Base-by-base conservation (phyloP, 805 yeast species). In the Candida germanica region DNA sequence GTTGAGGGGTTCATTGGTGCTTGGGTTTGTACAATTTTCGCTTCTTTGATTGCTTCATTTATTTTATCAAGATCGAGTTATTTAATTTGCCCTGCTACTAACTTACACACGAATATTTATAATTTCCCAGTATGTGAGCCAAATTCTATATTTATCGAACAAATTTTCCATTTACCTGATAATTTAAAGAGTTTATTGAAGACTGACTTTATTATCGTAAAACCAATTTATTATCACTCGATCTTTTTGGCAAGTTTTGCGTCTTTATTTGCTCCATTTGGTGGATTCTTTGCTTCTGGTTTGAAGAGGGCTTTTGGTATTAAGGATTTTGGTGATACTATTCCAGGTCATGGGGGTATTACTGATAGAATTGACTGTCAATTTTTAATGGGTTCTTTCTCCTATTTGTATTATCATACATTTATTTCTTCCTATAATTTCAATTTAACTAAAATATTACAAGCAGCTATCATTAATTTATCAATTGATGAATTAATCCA, bases 271-370 rank as follows among this genome's bases (percentile, higher is more conserved):
- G 98, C 98, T 3, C 98, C 98, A 41, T 93, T 93, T 57, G 98
- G 98, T 36, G 98, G 98, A 1, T 93, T 93, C 60, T 93, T 93
- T 53, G 98, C 98, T 5, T 83, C 94, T 36, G 98, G 98, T n/a
- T 72, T 93, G 50, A 93, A 93, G 69, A 80, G 98, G 63, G 87
- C 98, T 10, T 89, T 93, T 66, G 86, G 91, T 54, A 88, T 89
- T 37, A 93, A 93, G 64, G 98, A 93, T 63, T 93, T 93, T 54
- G 98, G 98, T 48, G 95, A 91, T 55, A 91, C 98, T 7, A 93
- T 93, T 49, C 98, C 98, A 11, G 98, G 98, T 21, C 98, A 93
- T 57, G 98, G 98, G 45, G 98, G 98, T 49, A 82, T 93, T 48
- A 89, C 97, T 17, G 98, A 93, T 59, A 77, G 98, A 65, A 82